A percentile compares a stretch with the other conserved stretches of the same genome.
Conservation (phyloP, 768 basidiomycete genomes). For the Trichaptum fuscoviolaceum region DNA sequence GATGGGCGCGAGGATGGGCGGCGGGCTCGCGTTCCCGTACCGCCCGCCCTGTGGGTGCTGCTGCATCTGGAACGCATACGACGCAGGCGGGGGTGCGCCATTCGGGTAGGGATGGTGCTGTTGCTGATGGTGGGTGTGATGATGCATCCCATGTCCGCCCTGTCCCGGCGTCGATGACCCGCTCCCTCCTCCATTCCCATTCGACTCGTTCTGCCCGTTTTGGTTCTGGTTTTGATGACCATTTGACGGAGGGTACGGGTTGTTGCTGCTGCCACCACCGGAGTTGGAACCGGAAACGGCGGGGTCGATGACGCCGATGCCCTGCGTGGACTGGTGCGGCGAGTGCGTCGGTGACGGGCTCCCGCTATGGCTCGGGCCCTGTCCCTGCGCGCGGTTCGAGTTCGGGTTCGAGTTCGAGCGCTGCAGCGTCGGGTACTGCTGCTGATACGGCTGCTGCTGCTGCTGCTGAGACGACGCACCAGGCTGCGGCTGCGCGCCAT, state of each 20-base stretch:
- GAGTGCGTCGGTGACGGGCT: not conserved
- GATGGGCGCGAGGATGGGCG: conserved; percentile 52
- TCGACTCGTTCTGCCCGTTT: not conserved
- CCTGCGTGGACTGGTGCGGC: conserved; percentile 4
- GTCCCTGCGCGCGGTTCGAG: conserved; percentile 8
- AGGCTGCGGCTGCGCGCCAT: not conserved
- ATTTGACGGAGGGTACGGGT: not conserved
- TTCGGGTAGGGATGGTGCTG: conserved; percentile 27
- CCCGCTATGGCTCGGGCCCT: conserved; percentile 10
- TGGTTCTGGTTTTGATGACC: not conserved
- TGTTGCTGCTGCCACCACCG: conserved; percentile 2
- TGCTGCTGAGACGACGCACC: not conserved
- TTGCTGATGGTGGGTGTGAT: too few species aligned
- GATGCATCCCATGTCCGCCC: not conserved
- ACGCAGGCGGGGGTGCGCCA: conserved; percentile 41
- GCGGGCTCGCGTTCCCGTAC: conserved; percentile 45
- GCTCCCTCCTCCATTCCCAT: not conserved
- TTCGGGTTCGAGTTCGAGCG: conserved; percentile 5
- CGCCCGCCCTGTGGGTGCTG: conserved; percentile 17
- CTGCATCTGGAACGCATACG: conserved; percentile 1
- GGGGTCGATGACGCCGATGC: conserved; percentile 1
- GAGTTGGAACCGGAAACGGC: not conserved
- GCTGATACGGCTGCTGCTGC: conserved; percentile 2
- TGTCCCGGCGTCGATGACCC: not conserved
- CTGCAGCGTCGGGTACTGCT: conserved; percentile 5